Percentiles rank a stretch among this genome's conserved stretches.
phyloP scores from a whole-genome alignment of 129 eudicot genomes.

The Artemisia annua region DNA sequence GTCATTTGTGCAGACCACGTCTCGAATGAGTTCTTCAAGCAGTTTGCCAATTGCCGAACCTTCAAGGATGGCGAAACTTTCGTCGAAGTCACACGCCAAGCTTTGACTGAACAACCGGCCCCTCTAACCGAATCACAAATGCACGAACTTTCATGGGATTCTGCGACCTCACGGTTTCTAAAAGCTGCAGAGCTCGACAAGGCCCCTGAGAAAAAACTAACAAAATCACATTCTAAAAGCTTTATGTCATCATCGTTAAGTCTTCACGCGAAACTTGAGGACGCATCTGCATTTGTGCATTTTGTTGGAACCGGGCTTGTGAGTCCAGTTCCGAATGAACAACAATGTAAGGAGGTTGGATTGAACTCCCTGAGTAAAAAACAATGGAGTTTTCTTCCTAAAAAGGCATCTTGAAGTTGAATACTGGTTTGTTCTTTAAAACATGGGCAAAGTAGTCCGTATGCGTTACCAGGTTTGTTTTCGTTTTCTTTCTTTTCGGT shows the following conservation, averaged over 20 bases:
- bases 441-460: constrained; percentile 6
- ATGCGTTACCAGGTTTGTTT: background rate
- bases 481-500: background rate
- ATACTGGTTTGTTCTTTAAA: background rate
- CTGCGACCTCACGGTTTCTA: constrained; percentile 82
- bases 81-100: constrained; percentile 60
- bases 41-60: constrained; percentile 85
- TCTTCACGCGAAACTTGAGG: constrained; percentile 61
- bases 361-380: constrained; percentile 35
- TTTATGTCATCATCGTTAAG: constrained; percentile 61
- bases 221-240: constrained; percentile 40
- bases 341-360: constrained; percentile 68
- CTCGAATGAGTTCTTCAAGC: constrained; percentile 91
- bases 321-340: constrained; percentile 66
- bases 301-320: constrained; percentile 64
- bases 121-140: constrained; percentile 59
- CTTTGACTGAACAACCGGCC: constrained; percentile 66
- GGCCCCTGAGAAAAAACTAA: constrained; percentile 34
- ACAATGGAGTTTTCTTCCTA: constrained; percentile 27
- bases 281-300: constrained; percentile 81
- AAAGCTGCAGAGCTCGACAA: constrained; percentile 56
- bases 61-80: constrained; percentile 66
- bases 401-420: constrained; percentile 24
- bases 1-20: constrained; percentile 91
- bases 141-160: constrained; percentile 96